Conservation (phyloP, 1,284 basidiomycete species). For the Kwoniella shivajii region DNA sequence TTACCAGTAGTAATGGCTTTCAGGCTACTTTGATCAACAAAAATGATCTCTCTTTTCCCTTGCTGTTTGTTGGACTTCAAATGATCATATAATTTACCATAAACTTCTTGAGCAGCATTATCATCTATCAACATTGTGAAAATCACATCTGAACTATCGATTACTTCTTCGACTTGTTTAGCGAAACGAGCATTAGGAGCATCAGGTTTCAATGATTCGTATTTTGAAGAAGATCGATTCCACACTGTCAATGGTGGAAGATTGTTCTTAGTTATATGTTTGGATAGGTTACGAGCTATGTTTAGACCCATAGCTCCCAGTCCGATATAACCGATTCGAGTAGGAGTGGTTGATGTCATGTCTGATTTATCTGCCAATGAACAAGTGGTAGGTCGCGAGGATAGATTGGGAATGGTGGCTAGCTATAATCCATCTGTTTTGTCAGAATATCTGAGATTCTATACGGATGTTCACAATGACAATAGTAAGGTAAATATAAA, state of each 20-base stretch:
- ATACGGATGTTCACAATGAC: no score
- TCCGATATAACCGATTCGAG: conserved; percentile 35
- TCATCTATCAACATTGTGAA: conserved; percentile 43
- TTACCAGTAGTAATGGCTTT: conserved; percentile 37
- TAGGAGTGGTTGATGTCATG: conserved; percentile 1
- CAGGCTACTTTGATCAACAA: conserved; percentile 40
- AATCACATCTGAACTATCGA: conserved; percentile 26
- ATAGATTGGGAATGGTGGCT: neutral
- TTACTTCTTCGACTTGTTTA: conserved; percentile 21
- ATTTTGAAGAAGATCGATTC: conserved; percentile 42
- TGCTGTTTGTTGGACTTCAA: conserved; percentile 11
- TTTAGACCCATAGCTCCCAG: conserved; percentile 42
- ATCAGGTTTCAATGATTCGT: conserved; percentile 23
- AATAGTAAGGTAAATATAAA: no score
- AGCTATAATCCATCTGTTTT: no score
- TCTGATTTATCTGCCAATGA: no score
- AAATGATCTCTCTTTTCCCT: conserved; percentile 26
- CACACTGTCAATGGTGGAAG: conserved; percentile 30
- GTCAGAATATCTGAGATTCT: no score
- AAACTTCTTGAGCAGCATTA: conserved; percentile 31
- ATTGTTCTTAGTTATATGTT: conserved; percentile 20
- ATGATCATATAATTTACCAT: conserved; percentile 16
- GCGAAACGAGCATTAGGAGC: conserved; percentile 10
- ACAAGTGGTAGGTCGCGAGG: no score
- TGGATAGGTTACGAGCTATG: conserved; percentile 34